These are phyloP conservation scores for Fusarium heterosporum DNA, from an alignment of 2,329 filamentous ascomycete species.

Conservation along the genomic window DNA sequence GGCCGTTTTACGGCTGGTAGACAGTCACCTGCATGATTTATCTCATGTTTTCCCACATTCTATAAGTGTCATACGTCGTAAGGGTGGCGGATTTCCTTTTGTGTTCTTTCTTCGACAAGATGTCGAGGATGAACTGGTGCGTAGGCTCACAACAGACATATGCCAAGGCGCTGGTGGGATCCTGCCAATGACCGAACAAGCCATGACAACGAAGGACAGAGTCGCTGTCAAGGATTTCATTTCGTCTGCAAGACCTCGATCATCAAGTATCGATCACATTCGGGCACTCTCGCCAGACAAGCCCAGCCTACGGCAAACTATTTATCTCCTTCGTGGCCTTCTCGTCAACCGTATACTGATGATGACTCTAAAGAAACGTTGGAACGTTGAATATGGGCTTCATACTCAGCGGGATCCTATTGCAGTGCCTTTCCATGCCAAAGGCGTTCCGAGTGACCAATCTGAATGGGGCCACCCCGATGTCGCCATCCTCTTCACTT, in stretches of 20 bases:
- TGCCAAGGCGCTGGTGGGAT: constrained; percentile 41
- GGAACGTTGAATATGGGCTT: constrained; percentile 74
- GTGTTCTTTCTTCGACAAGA: constrained; percentile 65
- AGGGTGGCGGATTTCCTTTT: constrained; percentile 55
- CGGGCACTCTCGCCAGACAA: constrained; percentile 39
- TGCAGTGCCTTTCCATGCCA: constrained; percentile 62
- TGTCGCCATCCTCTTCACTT: constrained; percentile 74
- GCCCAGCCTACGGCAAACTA: constrained; percentile 36
- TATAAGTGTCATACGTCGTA: constrained; percentile 53
- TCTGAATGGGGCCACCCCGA: constrained; percentile 78
- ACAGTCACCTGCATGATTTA: constrained; percentile 54
- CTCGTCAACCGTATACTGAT: constrained; percentile 70
- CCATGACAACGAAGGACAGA: constrained; percentile 34
- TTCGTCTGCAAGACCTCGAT: constrained; percentile 22
- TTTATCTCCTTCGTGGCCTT: constrained; percentile 72
- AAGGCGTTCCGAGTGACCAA: constrained; percentile 69
- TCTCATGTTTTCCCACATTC: constrained; percentile 49
- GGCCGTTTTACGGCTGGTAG: constrained; percentile 56
- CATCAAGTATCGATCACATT: constrained; percentile 21
- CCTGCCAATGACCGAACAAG: constrained; percentile 36
- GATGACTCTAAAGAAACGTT: constrained; percentile 71
- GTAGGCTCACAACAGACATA: constrained; percentile 38
- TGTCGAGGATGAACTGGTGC: constrained; percentile 58
- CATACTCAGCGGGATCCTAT: constrained; percentile 67
- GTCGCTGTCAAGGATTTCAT: constrained; percentile 46